phyloP scores from a whole-genome alignment of 495 filamentous ascomycete species.

The Wilcoxina mikolae region DNA sequence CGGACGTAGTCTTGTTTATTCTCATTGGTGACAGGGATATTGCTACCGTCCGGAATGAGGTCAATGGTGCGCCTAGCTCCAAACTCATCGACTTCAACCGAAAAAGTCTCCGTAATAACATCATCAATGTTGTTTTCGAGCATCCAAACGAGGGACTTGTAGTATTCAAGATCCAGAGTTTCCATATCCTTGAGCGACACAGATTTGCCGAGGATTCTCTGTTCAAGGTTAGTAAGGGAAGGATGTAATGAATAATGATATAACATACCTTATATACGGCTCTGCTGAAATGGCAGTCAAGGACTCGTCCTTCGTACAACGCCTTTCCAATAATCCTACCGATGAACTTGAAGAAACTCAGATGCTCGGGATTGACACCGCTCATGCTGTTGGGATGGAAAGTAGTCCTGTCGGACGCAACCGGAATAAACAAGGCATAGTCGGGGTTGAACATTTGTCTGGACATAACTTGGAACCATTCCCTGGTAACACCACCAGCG shows the following conservation, averaged over 20 bases:
- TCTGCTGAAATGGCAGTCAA: conserved; percentile 97
- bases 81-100: conserved; percentile 82
- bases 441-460: conserved; percentile 98
- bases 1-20: conserved; percentile 98
- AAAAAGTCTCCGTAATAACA: conserved; percentile 94
- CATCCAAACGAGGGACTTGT: conserved; percentile 99
- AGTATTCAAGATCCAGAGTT: conserved; percentile 93
- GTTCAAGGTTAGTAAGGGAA: conserved; percentile 17
- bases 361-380: conserved; percentile 84
- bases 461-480: conserved; percentile 98
- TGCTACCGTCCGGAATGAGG: conserved; percentile 70
- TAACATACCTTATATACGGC: conserved; percentile 99
- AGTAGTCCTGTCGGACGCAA: conserved; percentile 94
- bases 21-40: conserved; percentile 87
- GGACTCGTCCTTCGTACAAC: conserved; percentile 84
- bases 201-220: conserved; percentile 77
- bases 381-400: conserved; percentile 96
- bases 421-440: conserved; percentile 89
- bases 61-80: conserved; percentile 78
- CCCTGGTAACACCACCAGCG: conserved; percentile 90
- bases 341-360: conserved; percentile 99
- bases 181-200: conserved; percentile 99
- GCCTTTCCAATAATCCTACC: conserved; percentile 97
- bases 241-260: conserved; percentile 8
- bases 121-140: conserved; percentile 98